Evolutionary conservation across 257 asterid genomes (phyloP), one percentile per base, ranked within the genome.

Genomic region (Thymus mandschuricus): DNA sequence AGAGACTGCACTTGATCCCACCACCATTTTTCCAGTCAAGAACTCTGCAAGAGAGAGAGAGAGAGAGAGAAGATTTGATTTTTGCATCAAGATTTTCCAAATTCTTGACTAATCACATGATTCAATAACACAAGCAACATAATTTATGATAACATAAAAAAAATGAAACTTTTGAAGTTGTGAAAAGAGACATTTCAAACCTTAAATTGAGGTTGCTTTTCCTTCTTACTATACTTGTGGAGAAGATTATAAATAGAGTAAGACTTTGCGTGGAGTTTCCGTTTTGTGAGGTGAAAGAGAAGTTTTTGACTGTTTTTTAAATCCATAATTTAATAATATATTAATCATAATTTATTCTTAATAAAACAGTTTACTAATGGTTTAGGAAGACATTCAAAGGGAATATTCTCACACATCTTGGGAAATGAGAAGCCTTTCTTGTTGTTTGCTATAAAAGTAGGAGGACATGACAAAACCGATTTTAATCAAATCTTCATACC

Each of bases 1-100:
- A 51, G 84, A 82, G 57, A 73, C 78, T 11, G 56, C 61, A 48
- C 69, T 66, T 60, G 75, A 73, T 60, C 74, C 74, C 80, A 66
- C 72, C 82, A 66, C 49, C 74, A 66, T 49, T 59, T 67, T 28
- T 40, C n/a, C 34, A 27, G 15, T 21, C 28, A 33, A 11, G 35
- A 50, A n/a, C 31, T 51, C 63, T 21, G 44, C 43, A 56, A 62
- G 51, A 65, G 61, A 8, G 50, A 43, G 50, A 65, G 61, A 4
- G 44, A 8, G 43, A 1, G 41, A 43, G 30, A 33, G 29, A n/a
- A 7, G 1, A 29, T 3, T 28, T 21, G 21, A 8, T 30, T 10
- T 56, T 48, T 58, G 33, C 8, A 31, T 33, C 34, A 29, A 69
- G 58, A 70, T 8, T 46, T 62, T 10, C 45, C 27, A 28, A 43